Conservation (phyloP, 345 rosid species). For the Aethionema arabicum region DNA sequence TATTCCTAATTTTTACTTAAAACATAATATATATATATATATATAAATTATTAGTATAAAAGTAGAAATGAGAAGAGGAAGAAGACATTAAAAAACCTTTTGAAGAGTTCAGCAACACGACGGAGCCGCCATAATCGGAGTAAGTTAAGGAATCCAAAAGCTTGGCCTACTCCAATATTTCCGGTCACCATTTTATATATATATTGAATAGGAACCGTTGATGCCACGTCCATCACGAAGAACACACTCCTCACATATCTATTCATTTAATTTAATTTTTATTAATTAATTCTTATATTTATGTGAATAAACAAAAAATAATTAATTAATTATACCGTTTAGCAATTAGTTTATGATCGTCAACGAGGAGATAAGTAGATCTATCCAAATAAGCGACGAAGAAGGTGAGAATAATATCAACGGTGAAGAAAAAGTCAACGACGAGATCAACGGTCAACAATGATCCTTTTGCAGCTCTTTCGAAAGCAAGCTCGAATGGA, state of each 20-base stretch:
- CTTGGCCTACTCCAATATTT: conserved; percentile 35
- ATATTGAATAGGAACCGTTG: conserved; percentile 68
- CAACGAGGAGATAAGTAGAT: conserved; percentile 73
- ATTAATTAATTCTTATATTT: too few relatives aligned
- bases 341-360: conserved; percentile 72
- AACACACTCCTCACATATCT: conserved; percentile 62
- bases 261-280: neutral
- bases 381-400: conserved; percentile 86
- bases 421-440: conserved; percentile 77
- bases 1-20: too few relatives aligned
- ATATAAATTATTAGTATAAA: too few relatives aligned
- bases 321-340: conserved; percentile 36
- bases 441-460: conserved; percentile 57
- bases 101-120: conserved; percentile 72
- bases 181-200: conserved; percentile 53
- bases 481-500: conserved; percentile 76
- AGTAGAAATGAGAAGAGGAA: neutral
- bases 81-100: too few relatives aligned
- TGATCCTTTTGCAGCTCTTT: conserved; percentile 49
- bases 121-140: conserved; percentile 93
- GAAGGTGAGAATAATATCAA: conserved; percentile 79
- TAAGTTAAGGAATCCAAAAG: conserved; percentile 70
- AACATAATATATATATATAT: too few relatives aligned
- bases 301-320: neutral
- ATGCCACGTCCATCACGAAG: conserved; percentile 85